Base-by-base conservation (phyloP, 441 rosid species). In the Omphalea diandra region DNA sequence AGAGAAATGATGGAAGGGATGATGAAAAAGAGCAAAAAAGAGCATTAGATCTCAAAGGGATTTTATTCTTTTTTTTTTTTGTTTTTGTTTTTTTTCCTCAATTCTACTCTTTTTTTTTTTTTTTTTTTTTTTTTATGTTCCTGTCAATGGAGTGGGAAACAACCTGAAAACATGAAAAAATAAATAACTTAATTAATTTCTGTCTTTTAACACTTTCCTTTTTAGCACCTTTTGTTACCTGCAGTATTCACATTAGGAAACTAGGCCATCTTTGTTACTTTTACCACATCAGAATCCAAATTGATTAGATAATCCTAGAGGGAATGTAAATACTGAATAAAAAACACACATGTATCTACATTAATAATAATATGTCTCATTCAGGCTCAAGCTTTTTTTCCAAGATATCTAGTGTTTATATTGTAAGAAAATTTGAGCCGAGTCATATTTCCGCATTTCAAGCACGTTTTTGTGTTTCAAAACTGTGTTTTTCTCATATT, bases 71-170 rank as follows among this genome's bases (percentile, higher is more conserved):
- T 67, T 65, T 14, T 65, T 73, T 79, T 71, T 26, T 18, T 54
- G 47, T 68, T 65, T 68, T 41, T 71, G 56, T 36, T 33, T 59
- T 61, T 40, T 47, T n/a, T n/a, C n/a, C 60, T 63, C 43, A 68
- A 20, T 68, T 75, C 77, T 54, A 26, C 73, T 75, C 53, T 68
- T 73, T 71, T 47, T 72, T 40, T 58, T n/a, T n/a, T n/a, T n/a
- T n/a, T n/a, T n/a, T n/a, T n/a, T n/a, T n/a, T n/a, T n/a, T n/a
- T n/a, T 56, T 53, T 78, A 38, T 73, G 60, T 74, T 79, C 80
- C 74, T 83, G 86, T 81, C 86, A 81, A 60, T 72, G 78, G 75
- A 70, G 79, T 67, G 79, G 88, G 84, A 81, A 85, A 85, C 85
- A 79, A 70, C 77, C 66, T 68, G 75, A 67, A 58, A 71, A 53